These are phyloP conservation scores for Russula ochroleuca DNA, from an alignment of 768 basidiomycete species.

Conservation along the genomic window DNA sequence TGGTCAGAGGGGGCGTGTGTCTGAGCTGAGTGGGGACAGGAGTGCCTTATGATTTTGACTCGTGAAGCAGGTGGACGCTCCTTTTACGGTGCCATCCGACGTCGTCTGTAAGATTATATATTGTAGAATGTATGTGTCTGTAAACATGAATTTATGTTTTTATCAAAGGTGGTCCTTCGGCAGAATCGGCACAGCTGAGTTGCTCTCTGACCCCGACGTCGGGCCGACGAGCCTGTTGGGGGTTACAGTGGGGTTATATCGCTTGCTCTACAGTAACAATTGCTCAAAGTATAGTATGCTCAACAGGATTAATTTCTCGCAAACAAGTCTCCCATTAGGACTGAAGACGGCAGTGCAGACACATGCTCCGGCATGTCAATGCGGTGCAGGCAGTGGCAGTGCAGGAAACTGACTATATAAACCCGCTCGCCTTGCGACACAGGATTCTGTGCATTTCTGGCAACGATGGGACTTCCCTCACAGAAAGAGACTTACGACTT, in stretches of 20 bases:
- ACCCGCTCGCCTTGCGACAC: neutral
- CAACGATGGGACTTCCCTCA: neutral
- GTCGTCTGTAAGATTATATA: too few species aligned
- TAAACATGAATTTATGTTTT: neutral
- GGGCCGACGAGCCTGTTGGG: too few species aligned
- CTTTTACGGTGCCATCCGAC: too few species aligned
- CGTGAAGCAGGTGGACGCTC: too few species aligned
- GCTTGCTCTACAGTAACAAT: too few species aligned
- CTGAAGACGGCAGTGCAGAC: neutral
- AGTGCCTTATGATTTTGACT: slow-evolving; percentile 6
- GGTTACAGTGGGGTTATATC: too few species aligned
- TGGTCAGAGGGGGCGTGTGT: slow-evolving; percentile 2
- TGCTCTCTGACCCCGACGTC: too few species aligned
- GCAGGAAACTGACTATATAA: neutral
- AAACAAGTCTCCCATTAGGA: too few species aligned
- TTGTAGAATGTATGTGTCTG: slow-evolving; percentile 21
- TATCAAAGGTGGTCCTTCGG: too few species aligned
- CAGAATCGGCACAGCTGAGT: too few species aligned
- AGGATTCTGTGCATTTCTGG: neutral
- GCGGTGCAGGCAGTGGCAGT: neutral
- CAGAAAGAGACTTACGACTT: neutral
- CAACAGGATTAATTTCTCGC: too few species aligned
- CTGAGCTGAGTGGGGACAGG: neutral
- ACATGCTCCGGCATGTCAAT: neutral
- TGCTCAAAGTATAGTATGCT: too few species aligned